Base-by-base conservation (phyloP, 2,329 filamentous ascomycete species). In the Cryphonectria nitschkei region DNA sequence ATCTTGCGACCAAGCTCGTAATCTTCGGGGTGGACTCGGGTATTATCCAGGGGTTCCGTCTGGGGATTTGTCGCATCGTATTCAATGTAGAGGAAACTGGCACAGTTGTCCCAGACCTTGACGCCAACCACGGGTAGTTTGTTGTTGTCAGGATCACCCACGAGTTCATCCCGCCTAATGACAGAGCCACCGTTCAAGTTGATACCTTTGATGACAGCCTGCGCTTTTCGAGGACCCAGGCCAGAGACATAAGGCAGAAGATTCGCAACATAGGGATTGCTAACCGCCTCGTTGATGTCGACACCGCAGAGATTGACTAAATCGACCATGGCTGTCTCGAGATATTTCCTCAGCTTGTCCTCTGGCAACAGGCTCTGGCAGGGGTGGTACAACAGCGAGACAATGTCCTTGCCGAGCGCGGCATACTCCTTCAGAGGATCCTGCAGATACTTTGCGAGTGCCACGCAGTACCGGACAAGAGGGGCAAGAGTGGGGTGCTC, bases 1-100 rank as follows among this genome's bases (percentile, higher is more conserved):
- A 99, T 98, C 83, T 99, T 99, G 76, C 95, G 93, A 65, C 94
- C 96, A 73, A 99, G 91, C 76, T 99, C 96, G 81, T 99, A 99
- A 79, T 99, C 96, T 83, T 99, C 96, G 1, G 96, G 96, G 78
- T 99, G 96, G 26, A 99, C 94, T 84, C 96, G 93, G 63, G 96
- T 99, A 79, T 96, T 97, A 81, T 99, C 96, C 37, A 99, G 86
- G 71, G 97, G 97, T 79, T 99, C 96, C 0, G 95, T 93, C 19
- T 92, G 88, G 1, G 91, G 87, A 76, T 93, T 94, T 19, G 91
- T 90, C n/a, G 89, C 87, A 74, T 98, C 95, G 77, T 94, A 98
- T 68, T 93, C 90, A 72, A 99, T 93, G 78, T 90, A 97, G 50
- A 99, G 83, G 83, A 98, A 98, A 83, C 95, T 98, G 70, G 96